Evolutionary conservation across 2,329 filamentous ascomycete species (phyloP).

Genomic region (Lachnellula occidentalis): DNA sequence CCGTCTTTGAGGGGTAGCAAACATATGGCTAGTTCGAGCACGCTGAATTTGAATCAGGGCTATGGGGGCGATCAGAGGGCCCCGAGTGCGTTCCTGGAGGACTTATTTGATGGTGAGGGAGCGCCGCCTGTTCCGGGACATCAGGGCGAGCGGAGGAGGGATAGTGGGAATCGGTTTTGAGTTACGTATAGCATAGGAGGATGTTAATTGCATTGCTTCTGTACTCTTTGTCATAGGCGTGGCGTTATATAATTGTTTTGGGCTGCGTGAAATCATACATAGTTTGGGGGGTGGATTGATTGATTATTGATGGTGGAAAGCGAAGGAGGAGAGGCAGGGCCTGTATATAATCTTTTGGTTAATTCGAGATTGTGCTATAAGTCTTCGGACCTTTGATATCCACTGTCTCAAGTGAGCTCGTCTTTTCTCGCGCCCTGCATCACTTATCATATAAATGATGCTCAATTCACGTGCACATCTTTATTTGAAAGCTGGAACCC

Average conservation of each 20-base stretch:
- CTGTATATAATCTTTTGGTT: background rate
- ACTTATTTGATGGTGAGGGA: constrained; percentile 64
- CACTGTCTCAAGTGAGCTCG: background rate
- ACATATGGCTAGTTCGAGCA: constrained; percentile 51
- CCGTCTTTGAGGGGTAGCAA: constrained; percentile 42
- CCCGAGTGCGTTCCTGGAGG: constrained; percentile 85
- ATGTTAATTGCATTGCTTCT: background rate
- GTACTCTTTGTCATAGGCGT: background rate
- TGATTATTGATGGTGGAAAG: background rate
- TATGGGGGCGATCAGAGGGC: constrained; percentile 53
- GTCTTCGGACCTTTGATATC: background rate
- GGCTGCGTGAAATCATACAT: background rate
- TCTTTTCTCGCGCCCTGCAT: background rate
- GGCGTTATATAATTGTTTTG: background rate
- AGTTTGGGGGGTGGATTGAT: background rate
- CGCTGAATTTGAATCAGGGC: constrained; percentile 57
- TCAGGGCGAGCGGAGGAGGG: background rate
- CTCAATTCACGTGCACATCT: too few relatives aligned
- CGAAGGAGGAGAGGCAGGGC: background rate
- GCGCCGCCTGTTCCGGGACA: constrained; percentile 19
- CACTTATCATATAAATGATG: background rate
- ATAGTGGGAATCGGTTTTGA: background rate
- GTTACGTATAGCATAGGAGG: background rate
- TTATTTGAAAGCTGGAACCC: too few relatives aligned
- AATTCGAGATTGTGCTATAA: background rate